These are phyloP conservation scores for Talaromyces piceae DNA, from an alignment of 2,329 filamentous ascomycete species.

Conservation along the genomic window DNA sequence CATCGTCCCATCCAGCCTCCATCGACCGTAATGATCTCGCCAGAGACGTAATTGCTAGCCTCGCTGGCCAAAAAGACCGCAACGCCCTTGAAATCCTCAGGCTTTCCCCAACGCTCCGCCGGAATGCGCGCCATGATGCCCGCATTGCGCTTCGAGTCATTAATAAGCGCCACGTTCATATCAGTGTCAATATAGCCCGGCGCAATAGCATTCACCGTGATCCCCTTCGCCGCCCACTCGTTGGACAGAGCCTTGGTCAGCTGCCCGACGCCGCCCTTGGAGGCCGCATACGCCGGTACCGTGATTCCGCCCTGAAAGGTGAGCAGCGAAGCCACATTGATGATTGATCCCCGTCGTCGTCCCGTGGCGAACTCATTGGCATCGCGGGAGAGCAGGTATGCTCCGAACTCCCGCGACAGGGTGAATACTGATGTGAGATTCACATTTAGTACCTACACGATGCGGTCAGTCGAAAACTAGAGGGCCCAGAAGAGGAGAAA, in stretches of 20 bases:
- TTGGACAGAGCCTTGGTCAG: slow-evolving; percentile 79
- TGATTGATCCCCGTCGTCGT: slow-evolving; percentile 47
- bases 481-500: too few relatives aligned
- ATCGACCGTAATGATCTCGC: slow-evolving; percentile 75
- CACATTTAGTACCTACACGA: slow-evolving; percentile 74
- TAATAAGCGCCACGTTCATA: slow-evolving; percentile 80
- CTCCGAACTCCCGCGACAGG: slow-evolving; percentile 29
- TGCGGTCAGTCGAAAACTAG: too few relatives aligned
- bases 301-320: slow-evolving; percentile 82
- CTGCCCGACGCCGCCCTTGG: slow-evolving; percentile 78
- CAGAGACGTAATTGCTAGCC: slow-evolving; percentile 74
- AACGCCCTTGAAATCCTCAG: slow-evolving; percentile 82
- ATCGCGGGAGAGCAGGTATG: slow-evolving; percentile 24
- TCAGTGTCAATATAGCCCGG: slow-evolving; percentile 91
- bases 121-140: slow-evolving; percentile 77
- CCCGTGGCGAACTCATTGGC: slow-evolving; percentile 22
- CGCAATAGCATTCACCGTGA: slow-evolving; percentile 82
- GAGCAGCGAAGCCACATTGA: slow-evolving; percentile 77
- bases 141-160: slow-evolving; percentile 59
- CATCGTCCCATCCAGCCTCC: slow-evolving; percentile 90
- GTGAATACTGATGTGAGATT: slow-evolving; percentile 79
- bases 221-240: slow-evolving; percentile 72
- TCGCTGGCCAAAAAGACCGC: slow-evolving; percentile 68
- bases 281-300: slow-evolving; percentile 79
- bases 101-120: slow-evolving; percentile 71